phyloP scores from a whole-genome alignment of 495 filamentous ascomycete genomes.

The Xylaria palmicola region DNA sequence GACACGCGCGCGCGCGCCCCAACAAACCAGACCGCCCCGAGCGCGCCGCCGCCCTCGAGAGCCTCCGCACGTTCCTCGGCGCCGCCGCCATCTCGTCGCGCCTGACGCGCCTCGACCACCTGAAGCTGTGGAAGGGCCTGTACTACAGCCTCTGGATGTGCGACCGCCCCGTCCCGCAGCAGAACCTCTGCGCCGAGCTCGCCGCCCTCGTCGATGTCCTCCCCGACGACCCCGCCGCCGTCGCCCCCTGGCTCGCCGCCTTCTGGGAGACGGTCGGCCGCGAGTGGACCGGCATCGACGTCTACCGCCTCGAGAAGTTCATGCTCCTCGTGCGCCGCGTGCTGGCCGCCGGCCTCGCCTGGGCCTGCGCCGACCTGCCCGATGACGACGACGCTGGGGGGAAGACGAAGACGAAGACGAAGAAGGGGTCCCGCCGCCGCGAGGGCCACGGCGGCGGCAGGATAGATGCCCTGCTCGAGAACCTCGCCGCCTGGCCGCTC shows the following conservation, averaged over 20 bases:
- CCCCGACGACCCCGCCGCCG: conserved; percentile 57
- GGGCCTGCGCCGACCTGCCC: conserved; percentile 42
- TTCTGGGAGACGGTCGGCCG: conserved; percentile 89
- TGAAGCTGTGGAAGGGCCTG: conserved; percentile 96
- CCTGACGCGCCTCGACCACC: conserved; percentile 70
- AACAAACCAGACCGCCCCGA: conserved; percentile 75
- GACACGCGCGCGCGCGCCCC: background rate
- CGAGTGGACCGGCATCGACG: conserved; percentile 81
- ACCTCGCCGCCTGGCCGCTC: conserved; percentile 46
- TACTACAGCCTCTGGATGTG: conserved; percentile 98
- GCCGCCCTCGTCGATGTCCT: conserved; percentile 69
- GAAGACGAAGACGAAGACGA: conserved; percentile 30
- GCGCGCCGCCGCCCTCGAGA: conserved; percentile 76
- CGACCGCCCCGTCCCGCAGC: conserved; percentile 83
- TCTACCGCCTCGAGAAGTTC: conserved; percentile 89
- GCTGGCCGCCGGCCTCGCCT: conserved; percentile 64
- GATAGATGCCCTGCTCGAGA: conserved; percentile 36
- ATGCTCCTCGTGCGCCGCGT: conserved; percentile 78
- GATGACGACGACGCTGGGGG: conserved; percentile 18
- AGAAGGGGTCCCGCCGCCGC: too few species aligned
- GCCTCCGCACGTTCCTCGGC: conserved; percentile 76
- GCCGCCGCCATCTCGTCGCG: conserved; percentile 48
- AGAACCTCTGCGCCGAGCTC: conserved; percentile 75
- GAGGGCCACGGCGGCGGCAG: conserved; percentile 17
- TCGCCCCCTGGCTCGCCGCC: conserved; percentile 63